Base-by-base conservation (phyloP, 768 basidiomycete genomes). In the Lyophyllum shimeji region DNA sequence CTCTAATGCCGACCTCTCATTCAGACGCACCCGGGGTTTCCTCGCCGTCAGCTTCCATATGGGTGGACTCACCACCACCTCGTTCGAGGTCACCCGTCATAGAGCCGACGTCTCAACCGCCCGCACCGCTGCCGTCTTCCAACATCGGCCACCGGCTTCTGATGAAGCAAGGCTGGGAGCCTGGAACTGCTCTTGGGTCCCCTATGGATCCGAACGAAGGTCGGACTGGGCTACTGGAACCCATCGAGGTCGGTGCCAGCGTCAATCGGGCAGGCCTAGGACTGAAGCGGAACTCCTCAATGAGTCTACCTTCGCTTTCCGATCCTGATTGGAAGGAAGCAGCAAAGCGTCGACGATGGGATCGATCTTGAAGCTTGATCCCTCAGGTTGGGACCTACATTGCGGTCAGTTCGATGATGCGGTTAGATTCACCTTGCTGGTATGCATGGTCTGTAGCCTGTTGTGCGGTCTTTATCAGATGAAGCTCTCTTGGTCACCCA, bases 101-200 rank as follows among this genome's bases (percentile, higher is more conserved):
- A 47, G 65, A 56, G 52, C 66, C 63, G 17, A 65, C 67, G 1
- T 80, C 78, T 34, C 70, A 75, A 43, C 73, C 79, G 13, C 72
- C 84, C 18, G 61, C 68, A 6, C 83, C 87, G 0, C 63, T 91
- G 20, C 65, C 82, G 1, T 64, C 76, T 2, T 73, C 76, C 17
- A 92, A 90, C 62, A 72, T 91, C 51, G 91, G 90, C 0, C 83
- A 88, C 62, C 77, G 74, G 34, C 72, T 93, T 27, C 74, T 92
- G 0, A 72, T 84, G 67, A 87, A 85, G 65, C 88, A 89, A 67
- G 90, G 90, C 1, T 93, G 90, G 91, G 72, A 76, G 17, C 89
- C 87, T 8, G 90, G 89, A 0, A 76, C 77, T 21, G 73, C 79
- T 2, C 76, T 88, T 17, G 84, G 84, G 2, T 57, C 64, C 13